These are phyloP conservation scores for Castanopsis chinensis DNA, from an alignment of 306 rosid species.

Conservation along the genomic window DNA sequence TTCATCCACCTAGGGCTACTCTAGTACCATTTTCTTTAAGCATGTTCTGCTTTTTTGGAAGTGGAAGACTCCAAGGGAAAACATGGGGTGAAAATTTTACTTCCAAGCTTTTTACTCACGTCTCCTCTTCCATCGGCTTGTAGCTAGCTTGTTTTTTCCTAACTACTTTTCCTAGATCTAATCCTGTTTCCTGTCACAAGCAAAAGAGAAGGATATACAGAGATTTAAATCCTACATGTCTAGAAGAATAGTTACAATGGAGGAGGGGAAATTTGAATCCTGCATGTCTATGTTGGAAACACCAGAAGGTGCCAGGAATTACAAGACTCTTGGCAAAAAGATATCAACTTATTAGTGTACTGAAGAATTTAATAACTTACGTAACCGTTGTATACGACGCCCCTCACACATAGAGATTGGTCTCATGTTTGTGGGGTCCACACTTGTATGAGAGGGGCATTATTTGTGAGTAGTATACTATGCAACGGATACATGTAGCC, in stretches of 20 bases:
- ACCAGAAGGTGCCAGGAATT: rapidly evolving
- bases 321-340: no score
- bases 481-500: no score
- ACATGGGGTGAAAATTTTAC: background rate
- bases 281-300: no score
- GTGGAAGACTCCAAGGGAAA: background rate
- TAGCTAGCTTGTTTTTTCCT: no score
- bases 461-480: no score
- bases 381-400: no score
- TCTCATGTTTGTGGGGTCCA: no score
- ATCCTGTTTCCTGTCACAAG: background rate
- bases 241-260: no score
- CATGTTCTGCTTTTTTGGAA: background rate
- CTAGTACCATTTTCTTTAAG: background rate
- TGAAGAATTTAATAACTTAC: background rate
- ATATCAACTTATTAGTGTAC: background rate
- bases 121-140: background rate
- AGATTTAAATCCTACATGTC: no score
- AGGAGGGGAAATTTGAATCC: no score
- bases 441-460: no score
- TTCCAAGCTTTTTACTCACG: background rate
- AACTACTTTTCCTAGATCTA: background rate
- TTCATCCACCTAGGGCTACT: background rate
- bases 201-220: background rate
- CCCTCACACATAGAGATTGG: no score